A percentile compares a stretch with the other conserved stretches of the same genome.
These are phyloP conservation scores for Botrytis aclada DNA, from an alignment of 2,329 filamentous ascomycete genomes.

Conservation along the genomic window DNA sequence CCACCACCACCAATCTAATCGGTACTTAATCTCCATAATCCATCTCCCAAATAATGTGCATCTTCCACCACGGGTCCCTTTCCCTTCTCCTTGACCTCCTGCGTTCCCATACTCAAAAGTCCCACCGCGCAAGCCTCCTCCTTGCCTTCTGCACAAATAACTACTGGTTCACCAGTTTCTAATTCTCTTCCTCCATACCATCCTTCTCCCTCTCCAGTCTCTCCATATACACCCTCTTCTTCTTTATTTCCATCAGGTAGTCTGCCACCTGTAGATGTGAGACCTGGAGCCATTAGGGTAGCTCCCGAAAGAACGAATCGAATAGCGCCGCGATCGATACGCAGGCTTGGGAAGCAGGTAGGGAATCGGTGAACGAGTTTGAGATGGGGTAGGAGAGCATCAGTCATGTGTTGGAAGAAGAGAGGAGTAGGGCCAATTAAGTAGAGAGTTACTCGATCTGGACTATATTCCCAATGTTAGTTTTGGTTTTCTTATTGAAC, in stretches of 20 bases:
- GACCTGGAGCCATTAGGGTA: constrained; percentile 90
- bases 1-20: constrained; percentile 22
- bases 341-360: constrained; percentile 73
- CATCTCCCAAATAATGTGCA: constrained; percentile 91
- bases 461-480: constrained; percentile 44
- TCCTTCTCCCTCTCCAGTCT: constrained; percentile 39
- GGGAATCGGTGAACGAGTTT: constrained; percentile 88
- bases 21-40: constrained; percentile 65
- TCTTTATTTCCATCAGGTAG: constrained; percentile 54
- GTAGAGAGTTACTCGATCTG: constrained; percentile 87
- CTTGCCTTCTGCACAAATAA: constrained; percentile 91
- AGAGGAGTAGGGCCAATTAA: constrained; percentile 73
- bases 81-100: constrained; percentile 89
- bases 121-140: constrained; percentile 87
- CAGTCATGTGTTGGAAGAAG: constrained; percentile 81
- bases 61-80: constrained; percentile 94
- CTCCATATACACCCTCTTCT: constrained; percentile 39
- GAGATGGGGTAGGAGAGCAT: constrained; percentile 81
- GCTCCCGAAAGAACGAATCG: constrained; percentile 93
- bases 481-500: not conserved
- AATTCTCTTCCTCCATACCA: constrained; percentile 63
- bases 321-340: constrained; percentile 93
- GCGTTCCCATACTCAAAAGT: constrained; percentile 76
- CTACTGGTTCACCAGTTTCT: constrained; percentile 77
- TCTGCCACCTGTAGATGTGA: constrained; percentile 79